Evolutionary conservation across 164 flowering plant genomes (phyloP).

Genomic region (Chimonanthus praecox): DNA sequence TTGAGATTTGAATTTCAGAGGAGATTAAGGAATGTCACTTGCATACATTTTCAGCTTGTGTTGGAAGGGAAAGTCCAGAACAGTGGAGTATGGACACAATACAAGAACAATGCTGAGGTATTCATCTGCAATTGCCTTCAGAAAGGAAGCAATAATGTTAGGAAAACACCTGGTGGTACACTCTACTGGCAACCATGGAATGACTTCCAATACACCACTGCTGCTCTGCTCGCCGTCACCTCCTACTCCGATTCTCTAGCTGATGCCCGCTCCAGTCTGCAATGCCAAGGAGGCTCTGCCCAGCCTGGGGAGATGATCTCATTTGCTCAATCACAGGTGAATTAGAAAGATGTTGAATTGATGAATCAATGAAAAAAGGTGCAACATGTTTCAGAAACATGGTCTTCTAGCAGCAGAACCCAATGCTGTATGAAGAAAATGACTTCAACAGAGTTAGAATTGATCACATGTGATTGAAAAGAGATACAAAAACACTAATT

Average conservation of each 20-base stretch:
- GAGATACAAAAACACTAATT: too few species aligned
- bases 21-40: too few species aligned
- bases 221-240: conserved; percentile 28
- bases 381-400: too few species aligned
- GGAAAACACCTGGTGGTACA: conserved; percentile 36
- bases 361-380: too few species aligned
- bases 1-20: too few species aligned
- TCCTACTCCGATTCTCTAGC: conserved; percentile 38
- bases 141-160: conserved; percentile 38
- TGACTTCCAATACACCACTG: conserved; percentile 43
- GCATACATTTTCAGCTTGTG: conserved; percentile 11
- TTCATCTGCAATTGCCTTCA: conserved; percentile 44
- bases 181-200: conserved; percentile 32
- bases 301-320: conserved; percentile 22
- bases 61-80: conserved; percentile 24
- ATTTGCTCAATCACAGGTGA: conserved; percentile 42
- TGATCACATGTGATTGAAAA: too few species aligned
- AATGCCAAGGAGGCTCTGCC: conserved; percentile 29
- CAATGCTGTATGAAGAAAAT: too few species aligned
- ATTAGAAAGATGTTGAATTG: too few species aligned
- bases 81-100: conserved; percentile 19
- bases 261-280: conserved; percentile 6
- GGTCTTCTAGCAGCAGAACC: too few species aligned
- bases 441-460: too few species aligned
- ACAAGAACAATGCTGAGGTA: conserved; percentile 36